Base-by-base conservation (phyloP, 2,329 filamentous ascomycete genomes). In the Proliferodiscus dingleyae region DNA sequence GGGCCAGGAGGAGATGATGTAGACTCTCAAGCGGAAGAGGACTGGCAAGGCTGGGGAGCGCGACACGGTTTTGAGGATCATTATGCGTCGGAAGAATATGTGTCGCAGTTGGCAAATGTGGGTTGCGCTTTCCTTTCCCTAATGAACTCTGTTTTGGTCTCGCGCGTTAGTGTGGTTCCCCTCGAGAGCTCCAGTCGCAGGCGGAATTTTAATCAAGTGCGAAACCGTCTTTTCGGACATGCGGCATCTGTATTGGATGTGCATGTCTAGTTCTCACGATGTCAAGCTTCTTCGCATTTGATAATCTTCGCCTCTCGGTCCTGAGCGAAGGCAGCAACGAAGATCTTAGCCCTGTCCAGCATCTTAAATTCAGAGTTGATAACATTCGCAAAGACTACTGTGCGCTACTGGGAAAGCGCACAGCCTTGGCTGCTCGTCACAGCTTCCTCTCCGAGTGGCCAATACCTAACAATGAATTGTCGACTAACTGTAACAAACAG, bases 11-110 rank as follows among this genome's bases (percentile, higher is more conserved):
- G 67, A 46, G 69, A 70, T 37, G 59, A 61, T 32, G 23, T 34
- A 30, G 53, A 59, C 26, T 52, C 49, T 15, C 39, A 51, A 28
- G 40, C 43, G 16, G 59, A 61, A 16, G 54, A 58, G 13, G 57
- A 60, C 10, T 50, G 51, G 39, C 55, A 60, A 45, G 59, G 56
- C 43, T 65, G 61, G 61, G 62, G 63, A 34, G 60, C 63, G 71
- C 73, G 84, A 47, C 83, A 88, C 68, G 83, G 83, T 42, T 87
- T 83, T 76, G 83, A 86, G 56, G 79, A 82, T 53, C 82, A 87
- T 63, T 81, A 87, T 62, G 80, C 80, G 47, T 85, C 80, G 10
- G 80, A 81, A 51, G 83, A 87, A 64, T 85, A 85, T 64, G 75
- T 85, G 50, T 79, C 80, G 50, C 71, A 82, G 52, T 67, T 87